Evolutionary conservation across 305 asterid species (phyloP).

Genomic region (Ruellia speciosa): DNA sequence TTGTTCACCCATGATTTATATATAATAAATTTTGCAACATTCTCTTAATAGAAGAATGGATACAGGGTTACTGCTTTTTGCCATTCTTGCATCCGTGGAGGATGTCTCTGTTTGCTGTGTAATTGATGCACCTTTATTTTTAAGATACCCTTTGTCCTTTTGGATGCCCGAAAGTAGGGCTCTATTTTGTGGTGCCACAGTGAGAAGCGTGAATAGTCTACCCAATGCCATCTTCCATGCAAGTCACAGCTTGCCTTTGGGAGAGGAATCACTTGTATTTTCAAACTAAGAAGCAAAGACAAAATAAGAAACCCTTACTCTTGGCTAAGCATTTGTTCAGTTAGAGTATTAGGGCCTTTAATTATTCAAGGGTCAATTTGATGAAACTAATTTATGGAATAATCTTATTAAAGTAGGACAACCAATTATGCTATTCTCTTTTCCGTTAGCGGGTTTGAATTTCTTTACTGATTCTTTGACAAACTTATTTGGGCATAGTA

Average conservation of each 20-base stretch:
- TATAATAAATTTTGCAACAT: neutral
- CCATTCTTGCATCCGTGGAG: constrained; percentile 2
- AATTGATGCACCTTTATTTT: neutral
- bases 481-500: too few species aligned
- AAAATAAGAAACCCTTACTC: too few species aligned
- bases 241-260: neutral
- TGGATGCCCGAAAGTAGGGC: neutral
- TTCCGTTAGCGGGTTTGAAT: too few species aligned
- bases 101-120: neutral
- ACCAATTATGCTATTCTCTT: too few species aligned
- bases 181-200: neutral
- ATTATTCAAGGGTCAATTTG: too few species aligned
- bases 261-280: neutral
- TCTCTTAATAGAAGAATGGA: constrained; percentile 10
- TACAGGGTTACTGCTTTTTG: constrained; percentile 10
- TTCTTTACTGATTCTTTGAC: too few species aligned
- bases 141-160: neutral
- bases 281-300: too few species aligned
- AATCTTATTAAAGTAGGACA: too few species aligned
- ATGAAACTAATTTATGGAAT: too few species aligned
- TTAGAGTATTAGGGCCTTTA: too few species aligned
- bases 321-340: too few species aligned
- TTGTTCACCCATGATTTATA: constrained; percentile 17
- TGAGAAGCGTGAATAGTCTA: neutral
- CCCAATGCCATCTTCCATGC: neutral